Base-by-base conservation (phyloP, 225 moss, liverwort and hornwort species). In the Physcomitrium patens region DNA sequence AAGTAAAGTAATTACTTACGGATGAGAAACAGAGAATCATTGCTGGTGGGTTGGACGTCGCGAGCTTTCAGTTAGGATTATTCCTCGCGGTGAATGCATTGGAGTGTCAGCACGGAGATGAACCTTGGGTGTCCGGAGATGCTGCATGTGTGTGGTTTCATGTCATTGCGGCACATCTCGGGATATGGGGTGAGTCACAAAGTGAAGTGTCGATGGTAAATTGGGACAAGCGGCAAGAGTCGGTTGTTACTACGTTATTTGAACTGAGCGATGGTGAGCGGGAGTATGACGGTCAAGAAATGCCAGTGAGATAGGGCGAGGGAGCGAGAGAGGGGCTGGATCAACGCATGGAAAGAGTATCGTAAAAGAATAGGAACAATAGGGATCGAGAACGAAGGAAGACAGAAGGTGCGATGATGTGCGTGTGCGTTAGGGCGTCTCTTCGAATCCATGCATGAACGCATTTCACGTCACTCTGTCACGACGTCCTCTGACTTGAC, bases 391-490 rank as follows among this genome's bases (percentile, higher is more conserved):
- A 49, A 24, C 12, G 49, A 7, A 24, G 50, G 52, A 69, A 37
- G 28, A 58, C 31, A 59, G 42, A 72, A 72, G 71, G 77, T 73
- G 65, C 68, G 71, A 69, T 80, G 67, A 69, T 69, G 78, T 76
- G 68, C 60, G 65, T 66, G 49, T 82, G 41, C 51, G 55, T 56
- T 60, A 76, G 76, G 70, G 73, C 58, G 79, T 74, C 76, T 76
- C 69, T 83, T 83, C 78, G 68, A 83, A 82, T 78, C 80, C 76
- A 73, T 78, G 56, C 72, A 75, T 70, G 54, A 69, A 52, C 49
- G 83, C 70, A 77, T 74, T 80, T 78, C 54, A 75, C 65, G 44
- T 79, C 70, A 60, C 66, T 60, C 55, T 69, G 12, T 72, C 48
- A 57, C 50, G 56, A 58, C 78, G 69, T 67, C 67, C 81, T 84